Evolutionary conservation across 768 basidiomycete genomes (phyloP).

Genomic region (Pleurotus tuber-regium): DNA sequence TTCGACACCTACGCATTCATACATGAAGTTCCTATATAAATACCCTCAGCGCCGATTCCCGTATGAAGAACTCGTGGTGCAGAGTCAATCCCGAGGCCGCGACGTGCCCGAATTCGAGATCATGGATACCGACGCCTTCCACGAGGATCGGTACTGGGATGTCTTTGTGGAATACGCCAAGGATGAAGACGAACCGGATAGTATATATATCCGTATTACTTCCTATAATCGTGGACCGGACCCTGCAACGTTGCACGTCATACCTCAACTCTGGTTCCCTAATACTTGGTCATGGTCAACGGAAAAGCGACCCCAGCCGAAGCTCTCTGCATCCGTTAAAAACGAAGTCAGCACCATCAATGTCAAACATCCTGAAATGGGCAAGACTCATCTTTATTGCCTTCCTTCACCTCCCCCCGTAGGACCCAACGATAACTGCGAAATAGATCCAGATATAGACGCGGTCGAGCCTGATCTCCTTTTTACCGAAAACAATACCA

Average conservation of each 20-base stretch:
- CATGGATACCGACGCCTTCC: slow-evolving; percentile 87
- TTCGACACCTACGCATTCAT: slow-evolving; percentile 97
- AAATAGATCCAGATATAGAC: slow-evolving; percentile 62
- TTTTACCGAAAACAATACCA: slow-evolving; percentile 98
- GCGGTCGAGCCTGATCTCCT: slow-evolving; percentile 78
- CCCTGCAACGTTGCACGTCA: slow-evolving; percentile 87
- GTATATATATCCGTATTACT: slow-evolving; percentile 90
- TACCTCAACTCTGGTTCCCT: slow-evolving; percentile 96
- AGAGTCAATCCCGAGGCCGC: slow-evolving; percentile 78
- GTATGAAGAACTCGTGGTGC: slow-evolving; percentile 88
- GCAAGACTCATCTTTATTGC: slow-evolving; percentile 81
- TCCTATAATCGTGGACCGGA: slow-evolving; percentile 97
- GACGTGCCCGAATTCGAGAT: slow-evolving; percentile 93
- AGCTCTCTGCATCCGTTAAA: slow-evolving; percentile 49
- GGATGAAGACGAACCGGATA: slow-evolving; percentile 89
- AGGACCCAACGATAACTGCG: slow-evolving; percentile 61
- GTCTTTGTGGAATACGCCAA: slow-evolving; percentile 98
- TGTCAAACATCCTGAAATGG: slow-evolving; percentile 71
- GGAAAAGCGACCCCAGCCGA: slow-evolving; percentile 65
- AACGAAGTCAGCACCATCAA: slow-evolving; percentile 61
- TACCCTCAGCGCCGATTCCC: slow-evolving; percentile 93
- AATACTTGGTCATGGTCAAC: slow-evolving; percentile 97
- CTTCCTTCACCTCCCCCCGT: slow-evolving; percentile 92
- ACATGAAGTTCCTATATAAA: slow-evolving; percentile 99
- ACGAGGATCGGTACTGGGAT: slow-evolving; percentile 96